Conservation (phyloP, 179 eudicot genomes). For the Silene coronaria region DNA sequence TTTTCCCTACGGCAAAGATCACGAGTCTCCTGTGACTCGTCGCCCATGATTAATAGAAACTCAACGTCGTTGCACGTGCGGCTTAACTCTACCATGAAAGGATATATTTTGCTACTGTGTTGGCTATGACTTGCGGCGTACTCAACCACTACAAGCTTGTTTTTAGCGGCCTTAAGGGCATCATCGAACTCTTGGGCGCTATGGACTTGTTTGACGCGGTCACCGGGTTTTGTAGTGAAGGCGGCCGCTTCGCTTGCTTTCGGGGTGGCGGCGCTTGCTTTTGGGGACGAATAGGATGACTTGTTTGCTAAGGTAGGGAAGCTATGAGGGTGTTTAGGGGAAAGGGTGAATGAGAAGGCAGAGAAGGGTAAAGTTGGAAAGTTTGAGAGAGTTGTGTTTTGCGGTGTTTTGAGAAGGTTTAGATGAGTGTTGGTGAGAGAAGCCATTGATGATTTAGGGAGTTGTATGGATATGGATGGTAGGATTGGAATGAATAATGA, state of each 20-base stretch:
- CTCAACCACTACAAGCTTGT: conserved; percentile 82
- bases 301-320: background rate
- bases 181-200: conserved; percentile 60
- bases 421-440: conserved; percentile 17
- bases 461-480: background rate
- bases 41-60: conserved; percentile 80
- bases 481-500: background rate
- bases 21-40: conserved; percentile 55
- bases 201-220: conserved; percentile 59
- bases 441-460: conserved; percentile 17
- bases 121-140: conserved; percentile 52
- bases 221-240: conserved; percentile 23
- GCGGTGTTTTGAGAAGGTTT: conserved; percentile 17
- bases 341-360: background rate
- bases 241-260: background rate
- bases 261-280: conserved; percentile 16
- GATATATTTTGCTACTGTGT: conserved; percentile 59
- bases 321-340: background rate
- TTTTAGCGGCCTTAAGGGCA: conserved; percentile 53
- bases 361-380: conserved; percentile 13
- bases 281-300: background rate
- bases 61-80: conserved; percentile 78
- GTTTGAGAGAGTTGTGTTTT: background rate
- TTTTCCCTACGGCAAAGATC: conserved; percentile 58
- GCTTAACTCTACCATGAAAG: conserved; percentile 80